Conservation (phyloP, 495 filamentous ascomycete genomes). For the Massariosphaeria phaeospora region DNA sequence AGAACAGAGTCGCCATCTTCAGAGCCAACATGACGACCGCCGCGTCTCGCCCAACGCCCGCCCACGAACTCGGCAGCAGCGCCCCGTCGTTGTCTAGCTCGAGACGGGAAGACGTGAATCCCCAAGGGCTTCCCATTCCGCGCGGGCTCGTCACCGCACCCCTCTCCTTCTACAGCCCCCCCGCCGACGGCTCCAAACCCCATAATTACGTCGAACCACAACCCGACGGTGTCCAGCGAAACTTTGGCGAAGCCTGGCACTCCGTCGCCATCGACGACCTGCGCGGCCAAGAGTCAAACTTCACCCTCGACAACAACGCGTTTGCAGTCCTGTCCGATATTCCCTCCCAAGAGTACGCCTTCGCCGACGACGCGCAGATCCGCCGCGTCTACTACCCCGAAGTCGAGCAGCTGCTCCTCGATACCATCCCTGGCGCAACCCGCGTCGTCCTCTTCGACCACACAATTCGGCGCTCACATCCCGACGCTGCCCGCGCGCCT, state of each 20-base stretch:
- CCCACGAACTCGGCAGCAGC: slow-evolving; percentile 29
- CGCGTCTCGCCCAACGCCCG: slow-evolving; percentile 32
- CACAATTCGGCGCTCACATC: slow-evolving; percentile 65
- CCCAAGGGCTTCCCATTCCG: slow-evolving; percentile 46
- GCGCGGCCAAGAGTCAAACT: slow-evolving; percentile 57
- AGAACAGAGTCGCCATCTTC: not conserved
- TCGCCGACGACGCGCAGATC: slow-evolving; percentile 60
- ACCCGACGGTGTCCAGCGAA: slow-evolving; percentile 56
- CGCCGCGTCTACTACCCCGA: slow-evolving; percentile 75
- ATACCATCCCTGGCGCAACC: slow-evolving; percentile 56
- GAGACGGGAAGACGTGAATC: slow-evolving; percentile 14
- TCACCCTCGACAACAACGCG: slow-evolving; percentile 66
- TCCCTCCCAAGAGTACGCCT: slow-evolving; percentile 53
- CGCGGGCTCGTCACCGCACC: slow-evolving; percentile 60
- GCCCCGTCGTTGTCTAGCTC: slow-evolving; percentile 1
- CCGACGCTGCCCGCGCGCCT: slow-evolving; percentile 53
- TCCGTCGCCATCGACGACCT: slow-evolving; percentile 59
- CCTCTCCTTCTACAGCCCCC: slow-evolving; percentile 65
- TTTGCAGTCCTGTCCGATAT: slow-evolving; percentile 56
- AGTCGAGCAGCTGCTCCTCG: slow-evolving; percentile 60
- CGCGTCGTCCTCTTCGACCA: slow-evolving; percentile 81
- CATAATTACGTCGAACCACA: slow-evolving; percentile 66
- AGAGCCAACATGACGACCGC: slow-evolving; percentile 36
- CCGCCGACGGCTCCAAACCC: slow-evolving; percentile 58
- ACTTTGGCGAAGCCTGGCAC: slow-evolving; percentile 49